Evolutionary conservation across 139 green algal genomes (phyloP).

Genomic region (Chlamydomonas applanata): DNA sequence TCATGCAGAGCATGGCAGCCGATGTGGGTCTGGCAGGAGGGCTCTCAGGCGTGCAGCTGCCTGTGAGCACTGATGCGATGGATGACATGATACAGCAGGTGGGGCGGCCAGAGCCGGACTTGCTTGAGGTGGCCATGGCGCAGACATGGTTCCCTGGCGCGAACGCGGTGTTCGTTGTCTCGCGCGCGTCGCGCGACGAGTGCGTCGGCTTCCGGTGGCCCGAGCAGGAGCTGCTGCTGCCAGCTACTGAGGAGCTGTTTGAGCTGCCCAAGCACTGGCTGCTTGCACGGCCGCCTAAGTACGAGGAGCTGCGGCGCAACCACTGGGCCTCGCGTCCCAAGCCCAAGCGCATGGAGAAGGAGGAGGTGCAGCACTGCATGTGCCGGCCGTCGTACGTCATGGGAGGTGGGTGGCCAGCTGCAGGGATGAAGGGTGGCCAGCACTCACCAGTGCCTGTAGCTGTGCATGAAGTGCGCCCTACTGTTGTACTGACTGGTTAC

Average conservation of each 20-base stretch:
- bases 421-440: neutral
- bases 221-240: slow-evolving; percentile 13
- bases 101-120: neutral
- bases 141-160: neutral
- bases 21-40: too few relatives aligned
- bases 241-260: slow-evolving; percentile 4
- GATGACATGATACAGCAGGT: neutral
- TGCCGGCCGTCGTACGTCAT: slow-evolving; percentile 31
- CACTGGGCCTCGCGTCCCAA: slow-evolving; percentile 47
- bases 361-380: slow-evolving; percentile 58
- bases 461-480: too few relatives aligned
- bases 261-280: slow-evolving; percentile 28
- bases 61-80: too few relatives aligned
- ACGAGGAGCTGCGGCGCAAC: slow-evolving; percentile 63
- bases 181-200: neutral
- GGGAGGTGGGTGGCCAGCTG: neutral
- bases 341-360: slow-evolving; percentile 66
- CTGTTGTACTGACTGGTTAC: too few relatives aligned
- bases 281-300: slow-evolving; percentile 40
- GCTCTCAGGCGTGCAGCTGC: too few relatives aligned
- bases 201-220: slow-evolving; percentile 8
- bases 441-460: too few relatives aligned
- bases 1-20: slow-evolving; percentile 20
- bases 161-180: neutral
- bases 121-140: neutral